These are phyloP conservation scores for Fusarium sp. DNA, from an alignment of 2,329 filamentous ascomycete genomes.

Conservation along the genomic window DNA sequence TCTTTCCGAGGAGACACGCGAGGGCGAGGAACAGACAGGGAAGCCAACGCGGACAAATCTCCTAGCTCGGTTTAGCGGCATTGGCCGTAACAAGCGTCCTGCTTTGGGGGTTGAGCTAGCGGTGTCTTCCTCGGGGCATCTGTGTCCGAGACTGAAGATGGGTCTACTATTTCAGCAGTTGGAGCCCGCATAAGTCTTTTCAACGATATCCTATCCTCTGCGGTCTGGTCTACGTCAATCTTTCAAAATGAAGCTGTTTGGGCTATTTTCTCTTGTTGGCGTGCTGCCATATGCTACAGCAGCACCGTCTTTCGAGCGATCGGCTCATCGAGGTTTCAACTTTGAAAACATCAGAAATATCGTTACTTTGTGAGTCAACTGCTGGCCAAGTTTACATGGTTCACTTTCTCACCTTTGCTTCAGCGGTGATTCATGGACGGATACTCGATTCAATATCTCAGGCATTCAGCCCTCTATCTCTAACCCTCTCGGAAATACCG, in stretches of 20 bases:
- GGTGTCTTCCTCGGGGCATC: not conserved
- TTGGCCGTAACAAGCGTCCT: not conserved
- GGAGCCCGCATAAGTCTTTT: not conserved
- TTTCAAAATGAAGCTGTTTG: not conserved
- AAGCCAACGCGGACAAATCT: no score
- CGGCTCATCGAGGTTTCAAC: not conserved
- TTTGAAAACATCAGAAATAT: not conserved
- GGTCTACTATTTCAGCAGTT: not conserved
- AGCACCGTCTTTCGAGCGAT: not conserved
- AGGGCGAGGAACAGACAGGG: no score
- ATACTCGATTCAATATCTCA: not conserved
- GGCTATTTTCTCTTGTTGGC: not conserved
- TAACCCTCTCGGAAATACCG: not conserved
- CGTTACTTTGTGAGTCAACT: not conserved
- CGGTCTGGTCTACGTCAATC: not conserved
- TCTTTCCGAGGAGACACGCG: no score
- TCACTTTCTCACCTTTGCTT: not conserved
- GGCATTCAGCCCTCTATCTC: not conserved
- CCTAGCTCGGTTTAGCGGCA: no score
- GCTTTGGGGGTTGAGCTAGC: not conserved
- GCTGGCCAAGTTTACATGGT: not conserved
- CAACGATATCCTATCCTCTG: no score
- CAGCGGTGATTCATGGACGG: not conserved
- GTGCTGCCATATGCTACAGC: not conserved
- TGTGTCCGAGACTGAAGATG: not conserved